Base-by-base conservation (phyloP, 1,284 basidiomycete genomes). In the Papiliotrema nemorosa region DNA sequence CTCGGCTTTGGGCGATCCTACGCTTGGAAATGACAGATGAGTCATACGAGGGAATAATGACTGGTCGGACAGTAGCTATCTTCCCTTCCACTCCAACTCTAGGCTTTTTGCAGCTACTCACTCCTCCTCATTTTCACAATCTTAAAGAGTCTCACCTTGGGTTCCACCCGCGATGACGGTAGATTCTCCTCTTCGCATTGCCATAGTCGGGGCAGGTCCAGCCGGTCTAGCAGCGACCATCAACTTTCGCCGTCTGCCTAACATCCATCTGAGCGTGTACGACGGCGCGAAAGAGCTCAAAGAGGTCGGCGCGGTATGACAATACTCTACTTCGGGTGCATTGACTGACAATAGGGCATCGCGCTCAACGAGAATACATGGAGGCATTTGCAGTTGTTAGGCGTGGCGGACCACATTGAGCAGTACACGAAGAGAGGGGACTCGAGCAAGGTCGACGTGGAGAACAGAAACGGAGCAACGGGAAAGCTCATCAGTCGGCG, bases 261-360 rank as follows among this genome's bases (percentile, higher is more conserved):
- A 52, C 34, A 53, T 66, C 29, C 51, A 63, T 13, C 40, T 66
- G 18, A 55, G 57, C 41, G 55, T 64, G 1, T 69, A 48, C 44
- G 65, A 67, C 35, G 53, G 60, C 43, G 67, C 67, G 2, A 43
- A 42, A n/a, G 64, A 64, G 43, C 46, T 69, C 35, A 26, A 53
- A 31, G 67, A 69, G 49, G 53, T 69, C 34, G 64, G 64, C n/a
- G 66, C 64, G 5, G 64, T 69, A 38, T 53, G 64, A n/a, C n/a
- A n/a, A n/a, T n/a, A n/a, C n/a, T n/a, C n/a, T n/a, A n/a, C n/a
- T n/a, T n/a, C n/a, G n/a, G n/a, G n/a, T n/a, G n/a, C n/a, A n/a
- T n/a, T n/a, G n/a, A n/a, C n/a, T n/a, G n/a, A n/a, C n/a, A n/a
- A n/a, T n/a, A 63, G 62, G 67, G 67, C 5, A 69, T 69, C 51